phyloP scores from a whole-genome alignment of 164 flowering plant species.

The Chloranthus sessilifolius region DNA sequence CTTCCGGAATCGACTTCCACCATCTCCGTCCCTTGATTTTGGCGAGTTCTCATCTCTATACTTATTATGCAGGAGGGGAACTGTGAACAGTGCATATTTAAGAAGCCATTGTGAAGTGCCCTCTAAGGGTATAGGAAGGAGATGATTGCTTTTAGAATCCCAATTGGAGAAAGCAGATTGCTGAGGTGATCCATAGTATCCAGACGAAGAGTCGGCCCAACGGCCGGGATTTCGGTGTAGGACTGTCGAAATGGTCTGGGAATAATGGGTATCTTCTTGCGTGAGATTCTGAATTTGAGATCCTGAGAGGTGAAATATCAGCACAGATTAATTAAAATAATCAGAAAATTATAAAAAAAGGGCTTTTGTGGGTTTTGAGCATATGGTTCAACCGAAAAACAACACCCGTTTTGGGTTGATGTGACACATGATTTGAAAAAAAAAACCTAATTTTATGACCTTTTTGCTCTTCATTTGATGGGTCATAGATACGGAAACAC shows the following conservation, averaged over 20 bases:
- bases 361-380: too few species aligned
- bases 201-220: conserved; percentile 34
- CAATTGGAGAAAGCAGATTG: conserved; percentile 62
- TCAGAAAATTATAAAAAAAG: too few species aligned
- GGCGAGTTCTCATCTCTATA: conserved; percentile 37
- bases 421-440: too few species aligned
- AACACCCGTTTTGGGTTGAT: too few species aligned
- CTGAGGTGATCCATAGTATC: conserved; percentile 22
- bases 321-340: too few species aligned
- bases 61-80: conserved; percentile 64
- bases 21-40: conserved; percentile 26
- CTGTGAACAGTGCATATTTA: conserved; percentile 65
- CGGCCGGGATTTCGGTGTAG: conserved; percentile 43
- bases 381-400: too few species aligned
- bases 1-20: conserved; percentile 21
- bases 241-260: conserved; percentile 70
- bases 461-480: too few species aligned
- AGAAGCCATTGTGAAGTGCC: conserved; percentile 66
- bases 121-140: conserved; percentile 18
- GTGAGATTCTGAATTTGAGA: conserved; percentile 31
- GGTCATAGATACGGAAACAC: too few species aligned
- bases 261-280: conserved; percentile 71
- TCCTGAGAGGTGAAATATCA: conserved; percentile 19
- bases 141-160: conserved; percentile 29
- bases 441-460: too few species aligned